phyloP scores from a whole-genome alignment of 768 basidiomycete species.

The Leccinum subtestaceum region DNA sequence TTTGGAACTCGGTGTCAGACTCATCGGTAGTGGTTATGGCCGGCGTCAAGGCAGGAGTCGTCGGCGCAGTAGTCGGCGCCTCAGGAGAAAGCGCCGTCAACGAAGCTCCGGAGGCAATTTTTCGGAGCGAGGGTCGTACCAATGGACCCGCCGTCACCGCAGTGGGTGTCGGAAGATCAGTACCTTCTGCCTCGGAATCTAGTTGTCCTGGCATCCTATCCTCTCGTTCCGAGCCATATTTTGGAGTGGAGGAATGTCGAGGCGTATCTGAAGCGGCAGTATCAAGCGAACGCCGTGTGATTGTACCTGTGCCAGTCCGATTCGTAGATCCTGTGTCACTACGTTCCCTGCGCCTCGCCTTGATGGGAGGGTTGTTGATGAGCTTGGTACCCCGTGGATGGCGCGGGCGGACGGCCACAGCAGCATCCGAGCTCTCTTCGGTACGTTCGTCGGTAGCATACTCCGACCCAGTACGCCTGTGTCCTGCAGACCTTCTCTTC shows the following conservation, averaged over 20 bases:
- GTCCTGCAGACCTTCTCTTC: conserved; percentile 29
- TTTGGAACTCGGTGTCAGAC: conserved; percentile 85
- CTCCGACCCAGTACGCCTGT: conserved; percentile 24
- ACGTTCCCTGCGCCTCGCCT: conserved; percentile 46
- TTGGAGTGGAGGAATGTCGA: conserved; percentile 25
- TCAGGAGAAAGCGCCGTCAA: conserved; percentile 26
- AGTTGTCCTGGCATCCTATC: conserved; percentile 41
- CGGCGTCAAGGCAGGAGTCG: conserved; percentile 36
- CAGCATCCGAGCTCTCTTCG: conserved; percentile 51
- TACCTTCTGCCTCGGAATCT: conserved; percentile 33
- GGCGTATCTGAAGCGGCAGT: conserved; percentile 27
- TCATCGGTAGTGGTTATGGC: conserved; percentile 54
- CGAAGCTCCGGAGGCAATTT: conserved; percentile 33
- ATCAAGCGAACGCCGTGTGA: conserved; percentile 26
- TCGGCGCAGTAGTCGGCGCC: conserved; percentile 26
- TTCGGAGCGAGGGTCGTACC: conserved; percentile 28
- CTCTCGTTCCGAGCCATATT: conserved; percentile 26
- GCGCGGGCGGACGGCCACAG: conserved; percentile 40
- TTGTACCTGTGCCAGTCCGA: conserved; percentile 40
- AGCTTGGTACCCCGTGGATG: conserved; percentile 37
- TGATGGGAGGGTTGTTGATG: conserved; percentile 29
- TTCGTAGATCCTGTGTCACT: conserved; percentile 67
- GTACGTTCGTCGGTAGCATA: conserved; percentile 49
- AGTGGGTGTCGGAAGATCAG: conserved; percentile 28
- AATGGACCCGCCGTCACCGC: conserved; percentile 26